Evolutionary conservation across 225 moss, liverwort and hornwort genomes (phyloP), one percentile per base, ranked within the genome.

Genomic region (Bryoerythrophyllum caledonicum): DNA sequence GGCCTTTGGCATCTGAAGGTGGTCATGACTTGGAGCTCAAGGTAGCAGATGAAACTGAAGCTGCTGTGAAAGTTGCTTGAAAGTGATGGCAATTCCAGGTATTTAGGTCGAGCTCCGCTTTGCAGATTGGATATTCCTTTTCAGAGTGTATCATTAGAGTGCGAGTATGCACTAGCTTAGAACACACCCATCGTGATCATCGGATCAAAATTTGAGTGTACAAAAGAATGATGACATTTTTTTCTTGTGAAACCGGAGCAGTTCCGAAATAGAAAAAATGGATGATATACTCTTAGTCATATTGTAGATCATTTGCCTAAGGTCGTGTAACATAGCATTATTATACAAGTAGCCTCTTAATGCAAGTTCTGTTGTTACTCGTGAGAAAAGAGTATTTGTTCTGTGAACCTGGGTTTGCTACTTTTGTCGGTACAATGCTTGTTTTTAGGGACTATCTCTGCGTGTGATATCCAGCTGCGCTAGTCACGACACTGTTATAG

Each of bases 31-130:
- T 73, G 8, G 81, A 81, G 28, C 51, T 68, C 48, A 46, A 64
- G 53, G 37, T 86, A 53, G 40, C 72, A 60, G 75, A 86, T 52
- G 82, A 80, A 75, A 67, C 16, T 54, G 54, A 37, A 60, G 71
- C 44, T 30, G 19, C 81, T 75, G 49, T 63, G 28, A 82, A 72
- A 67, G 54, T 77, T 26, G 69, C 65, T 72, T 21, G 76, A 76
- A 80, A 58, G 9, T 53, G 37, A 51, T 56, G 34, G 44, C 65
- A 20, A 44, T 27, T 59, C 10, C 76, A 71, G 73, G 77, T 80
- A 73, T 63, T 60, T 57, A 49, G 55, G 19, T 62, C 61, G 28
- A 55, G 76, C n/a, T 64, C 60, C 61, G 56, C 56, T 38, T 71
- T 69, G 19, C 53, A 19, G 41, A 58, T 76, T 63, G 72, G 79